phyloP scores from a whole-genome alignment of 768 basidiomycete genomes.

The Tricholoma bakamatsutake region DNA sequence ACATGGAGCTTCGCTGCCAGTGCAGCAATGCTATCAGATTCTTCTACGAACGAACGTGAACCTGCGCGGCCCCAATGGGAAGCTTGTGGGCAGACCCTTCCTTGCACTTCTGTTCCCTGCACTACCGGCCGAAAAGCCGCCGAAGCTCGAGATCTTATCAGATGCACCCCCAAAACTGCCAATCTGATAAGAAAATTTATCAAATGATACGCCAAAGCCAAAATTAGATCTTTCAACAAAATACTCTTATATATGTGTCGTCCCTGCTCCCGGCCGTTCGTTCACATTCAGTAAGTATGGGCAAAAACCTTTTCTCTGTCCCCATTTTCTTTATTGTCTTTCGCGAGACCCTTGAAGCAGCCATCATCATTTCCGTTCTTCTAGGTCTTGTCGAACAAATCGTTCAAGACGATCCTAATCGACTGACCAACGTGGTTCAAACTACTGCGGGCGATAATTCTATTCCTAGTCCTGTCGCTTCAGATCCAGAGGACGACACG shows the following conservation, averaged over 20 bases:
- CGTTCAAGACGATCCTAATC: conserved; percentile 35
- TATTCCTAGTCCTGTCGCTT: conserved; percentile 16
- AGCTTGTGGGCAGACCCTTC: too few species aligned
- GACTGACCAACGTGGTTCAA: conserved; percentile 9
- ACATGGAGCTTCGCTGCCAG: too few species aligned
- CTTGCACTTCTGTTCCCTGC: too few species aligned
- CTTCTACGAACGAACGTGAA: too few species aligned
- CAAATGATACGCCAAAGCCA: too few species aligned
- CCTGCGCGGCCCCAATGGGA: too few species aligned
- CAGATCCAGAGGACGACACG: conserved; percentile 21
- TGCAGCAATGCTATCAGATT: too few species aligned
- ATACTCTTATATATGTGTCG: too few species aligned
- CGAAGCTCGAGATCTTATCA: conserved; percentile 26
- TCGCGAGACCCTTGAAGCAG: conserved; percentile 89
- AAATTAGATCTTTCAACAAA: too few species aligned
- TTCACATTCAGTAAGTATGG: conserved; percentile 58
- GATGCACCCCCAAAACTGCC: conserved; percentile 20
- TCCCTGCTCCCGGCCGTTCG: too few species aligned
- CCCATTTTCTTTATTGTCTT: conserved; percentile 97
- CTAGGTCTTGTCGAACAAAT: conserved; percentile 90
- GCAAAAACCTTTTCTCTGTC: conserved; percentile 74
- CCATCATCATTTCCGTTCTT: conserved; percentile 88
- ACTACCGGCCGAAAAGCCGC: background rate
- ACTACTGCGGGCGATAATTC: conserved; percentile 15
- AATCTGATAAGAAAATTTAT: conserved; percentile 20